Conservation (phyloP, 163 green algal genomes). For the Volvox carteri region DNA sequence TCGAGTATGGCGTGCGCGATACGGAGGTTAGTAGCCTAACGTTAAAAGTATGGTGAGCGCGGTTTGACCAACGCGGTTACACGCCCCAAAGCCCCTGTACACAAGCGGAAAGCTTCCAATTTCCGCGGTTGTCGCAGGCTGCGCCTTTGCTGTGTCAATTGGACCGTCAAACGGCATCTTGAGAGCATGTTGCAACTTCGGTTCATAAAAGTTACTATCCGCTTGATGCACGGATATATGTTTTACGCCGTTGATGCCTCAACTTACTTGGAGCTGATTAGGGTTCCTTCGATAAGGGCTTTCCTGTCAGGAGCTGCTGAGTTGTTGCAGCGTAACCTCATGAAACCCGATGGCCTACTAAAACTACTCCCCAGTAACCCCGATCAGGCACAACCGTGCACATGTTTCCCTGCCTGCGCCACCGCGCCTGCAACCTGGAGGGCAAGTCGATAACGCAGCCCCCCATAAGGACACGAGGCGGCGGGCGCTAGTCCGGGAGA, state of each 20-base stretch:
- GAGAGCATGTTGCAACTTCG: neutral
- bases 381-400: neutral
- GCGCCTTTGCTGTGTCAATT: neutral
- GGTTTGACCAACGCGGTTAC: neutral
- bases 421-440: too few species aligned
- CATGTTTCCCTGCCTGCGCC: too few species aligned
- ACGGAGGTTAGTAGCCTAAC: neutral
- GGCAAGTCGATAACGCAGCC: too few species aligned
- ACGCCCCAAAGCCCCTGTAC: neutral
- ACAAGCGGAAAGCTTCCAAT: neutral
- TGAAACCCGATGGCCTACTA: neutral
- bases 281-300: neutral
- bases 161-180: neutral
- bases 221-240: neutral
- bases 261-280: neutral
- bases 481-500: neutral
- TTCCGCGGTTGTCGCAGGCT: neutral
- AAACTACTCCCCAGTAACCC: neutral
- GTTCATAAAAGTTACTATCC: neutral
- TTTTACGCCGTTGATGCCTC: too few species aligned
- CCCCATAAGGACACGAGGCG: neutral
- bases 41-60: conserved; percentile 22
- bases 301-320: conserved; percentile 16
- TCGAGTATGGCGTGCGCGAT: conserved; percentile 17
- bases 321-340: neutral